Evolutionary conservation across 2,329 filamentous ascomycete species (phyloP).

Genomic region (Ceratocystis albifundus): DNA sequence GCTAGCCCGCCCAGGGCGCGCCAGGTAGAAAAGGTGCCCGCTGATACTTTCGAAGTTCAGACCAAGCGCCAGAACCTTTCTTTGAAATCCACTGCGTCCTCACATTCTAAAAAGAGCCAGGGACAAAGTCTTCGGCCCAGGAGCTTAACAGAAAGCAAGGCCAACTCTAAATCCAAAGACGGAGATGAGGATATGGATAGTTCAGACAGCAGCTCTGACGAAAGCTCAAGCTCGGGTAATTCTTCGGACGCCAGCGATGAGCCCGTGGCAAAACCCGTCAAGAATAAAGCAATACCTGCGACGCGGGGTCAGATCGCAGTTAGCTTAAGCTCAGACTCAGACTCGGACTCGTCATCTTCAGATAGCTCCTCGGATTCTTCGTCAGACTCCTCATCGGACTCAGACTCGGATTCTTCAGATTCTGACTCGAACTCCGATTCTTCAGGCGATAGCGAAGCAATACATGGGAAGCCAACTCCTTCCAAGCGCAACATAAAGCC

Average conservation of each 20-base stretch:
- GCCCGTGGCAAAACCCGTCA: background rate
- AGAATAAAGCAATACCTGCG: background rate
- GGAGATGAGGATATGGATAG: background rate
- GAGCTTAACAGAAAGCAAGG: background rate
- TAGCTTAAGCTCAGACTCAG: background rate
- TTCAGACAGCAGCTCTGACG: slow-evolving; percentile 13
- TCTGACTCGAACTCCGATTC: slow-evolving; percentile 13
- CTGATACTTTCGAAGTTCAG: background rate
- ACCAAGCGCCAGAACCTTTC: background rate
- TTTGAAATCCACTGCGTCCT: background rate
- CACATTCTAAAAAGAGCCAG: background rate
- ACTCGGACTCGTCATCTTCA: slow-evolving; percentile 20
- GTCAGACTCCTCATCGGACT: background rate
- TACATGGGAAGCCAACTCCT: background rate
- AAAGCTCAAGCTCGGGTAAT: slow-evolving; percentile 5
- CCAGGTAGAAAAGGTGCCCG: background rate
- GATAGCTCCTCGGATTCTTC: slow-evolving; percentile 3
- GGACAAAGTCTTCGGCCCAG: background rate
- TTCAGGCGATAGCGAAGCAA: background rate
- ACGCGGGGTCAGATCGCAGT: too few relatives aligned
- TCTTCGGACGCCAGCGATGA: slow-evolving; percentile 22
- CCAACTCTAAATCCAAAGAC: background rate
- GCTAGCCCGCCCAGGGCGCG: background rate
- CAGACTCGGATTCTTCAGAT: slow-evolving; percentile 15
- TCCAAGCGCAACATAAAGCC: background rate